Evolutionary conservation across 805 yeast species (phyloP), one percentile per base, ranked within the genome.

Genomic region (Saccharomycopsis sp.): DNA sequence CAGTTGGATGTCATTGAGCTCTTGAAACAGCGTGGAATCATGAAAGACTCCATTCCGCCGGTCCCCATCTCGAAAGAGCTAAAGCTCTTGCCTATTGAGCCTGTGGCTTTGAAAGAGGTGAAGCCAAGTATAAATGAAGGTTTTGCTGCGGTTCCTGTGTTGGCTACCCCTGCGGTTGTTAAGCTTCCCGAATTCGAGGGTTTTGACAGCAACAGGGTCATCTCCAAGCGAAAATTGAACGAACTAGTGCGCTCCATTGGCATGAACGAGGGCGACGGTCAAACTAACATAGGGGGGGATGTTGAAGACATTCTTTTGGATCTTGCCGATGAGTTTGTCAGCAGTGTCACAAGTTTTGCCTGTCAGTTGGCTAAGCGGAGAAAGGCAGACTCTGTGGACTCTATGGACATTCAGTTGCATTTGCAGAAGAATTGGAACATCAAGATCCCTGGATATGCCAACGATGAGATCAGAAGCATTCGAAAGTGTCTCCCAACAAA

Each of bases 331-430:
- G 98, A 94, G 68, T 94, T 94, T 68, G 94, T 94, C 15, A 81
- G 87, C 5, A 85, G 89, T 52, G 97, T 95, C 1, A 91, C 97
- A 0, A 78, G 90, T 1, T 94, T 94, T 74, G 97, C 98, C 0
- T 92, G 98, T 68, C 81, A 95, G 56, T 76, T 94, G 63, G 98
- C 99, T 21, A 94, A 94, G 69, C 97, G 92, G 68, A 80, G 99
- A 64, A 90, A 89, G 67, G 82, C 89, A 4, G 97, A 92, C 60
- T 81, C 86, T 41, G 75, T 94, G 24, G 98, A 92, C 63, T 89
- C 88, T 15, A 83, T 84, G 64, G 99, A 94, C 69, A 81, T 95
- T 54, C 98, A 94, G 70, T 72, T 94, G 57, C 97, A 94, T 70
- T 75, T 94, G 65, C 97, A 91, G 66, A 81, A 88, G 65, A 91